phyloP scores from a whole-genome alignment of 2,329 filamentous ascomycete genomes.

The Penicillium sclerotiorum region DNA sequence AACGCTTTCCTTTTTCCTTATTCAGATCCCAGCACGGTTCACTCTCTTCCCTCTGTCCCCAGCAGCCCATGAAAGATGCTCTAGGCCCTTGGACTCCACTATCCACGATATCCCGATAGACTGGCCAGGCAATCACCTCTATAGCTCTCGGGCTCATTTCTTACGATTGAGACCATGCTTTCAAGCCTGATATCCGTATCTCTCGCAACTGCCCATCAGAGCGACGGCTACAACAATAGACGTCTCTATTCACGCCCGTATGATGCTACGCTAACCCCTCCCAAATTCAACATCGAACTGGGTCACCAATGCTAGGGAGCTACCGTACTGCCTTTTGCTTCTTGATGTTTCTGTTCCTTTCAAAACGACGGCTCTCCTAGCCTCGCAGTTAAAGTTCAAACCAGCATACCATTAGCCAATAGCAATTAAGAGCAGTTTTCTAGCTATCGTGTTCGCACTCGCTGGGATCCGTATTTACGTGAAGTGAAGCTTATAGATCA shows the following conservation, averaged over 20 bases:
- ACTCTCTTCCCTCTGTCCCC: constrained; percentile 23
- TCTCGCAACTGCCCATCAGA: neutral
- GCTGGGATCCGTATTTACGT: no score
- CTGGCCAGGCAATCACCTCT: no score
- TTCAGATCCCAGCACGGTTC: constrained; percentile 21
- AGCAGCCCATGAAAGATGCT: constrained; percentile 19
- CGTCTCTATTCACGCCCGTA: constrained; percentile 18
- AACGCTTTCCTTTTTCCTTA: constrained; percentile 11
- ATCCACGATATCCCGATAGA: no score
- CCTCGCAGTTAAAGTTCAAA: neutral
- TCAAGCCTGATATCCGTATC: neutral
- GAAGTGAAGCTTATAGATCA: no score
- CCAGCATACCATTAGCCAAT: constrained; percentile 3
- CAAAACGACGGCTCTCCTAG: neutral
- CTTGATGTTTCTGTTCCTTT: neutral
- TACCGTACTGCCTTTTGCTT: neutral
- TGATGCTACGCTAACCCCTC: constrained; percentile 4
- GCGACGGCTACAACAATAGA: constrained; percentile 12
- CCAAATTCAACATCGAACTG: constrained; percentile 2
- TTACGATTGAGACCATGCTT: constrained; percentile 2
- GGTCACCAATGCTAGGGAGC: neutral
- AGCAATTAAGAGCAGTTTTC: neutral
- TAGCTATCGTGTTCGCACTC: neutral
- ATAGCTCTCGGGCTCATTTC: neutral
- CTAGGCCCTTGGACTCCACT: constrained; percentile 3